phyloP scores from a whole-genome alignment of 495 filamentous ascomycete genomes.

The Penicillium manginii region DNA sequence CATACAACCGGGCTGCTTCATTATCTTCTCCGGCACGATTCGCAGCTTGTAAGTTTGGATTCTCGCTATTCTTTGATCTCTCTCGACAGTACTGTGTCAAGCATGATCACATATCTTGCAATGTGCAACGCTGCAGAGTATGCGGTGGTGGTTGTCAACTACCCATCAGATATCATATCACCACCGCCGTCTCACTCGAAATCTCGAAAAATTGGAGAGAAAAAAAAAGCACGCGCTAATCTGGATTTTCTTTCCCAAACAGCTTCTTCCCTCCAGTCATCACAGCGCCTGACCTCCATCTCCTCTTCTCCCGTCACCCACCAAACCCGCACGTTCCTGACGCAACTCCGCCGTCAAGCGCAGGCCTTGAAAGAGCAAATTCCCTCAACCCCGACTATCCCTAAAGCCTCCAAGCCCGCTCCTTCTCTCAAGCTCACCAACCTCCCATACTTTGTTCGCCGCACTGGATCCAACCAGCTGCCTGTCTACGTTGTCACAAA shows the following conservation, averaged over 20 bases:
- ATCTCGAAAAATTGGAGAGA: background rate
- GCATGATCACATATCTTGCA: background rate
- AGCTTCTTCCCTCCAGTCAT: constrained; percentile 6
- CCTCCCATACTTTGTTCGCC: constrained; percentile 72
- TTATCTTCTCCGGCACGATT: constrained; percentile 34
- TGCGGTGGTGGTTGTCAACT: background rate
- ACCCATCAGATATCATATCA: constrained; percentile 1
- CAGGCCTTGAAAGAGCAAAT: constrained; percentile 43
- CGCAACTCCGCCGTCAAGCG: constrained; percentile 43
- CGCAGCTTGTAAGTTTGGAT: constrained; percentile 37
- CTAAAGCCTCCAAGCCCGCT: constrained; percentile 24
- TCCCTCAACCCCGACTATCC: constrained; percentile 32
- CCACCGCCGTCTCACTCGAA: background rate
- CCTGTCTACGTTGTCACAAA: constrained; percentile 80
- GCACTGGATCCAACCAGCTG: constrained; percentile 70
- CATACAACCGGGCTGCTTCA: constrained; percentile 40
- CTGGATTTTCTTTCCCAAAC: background rate
- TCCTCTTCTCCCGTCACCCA: constrained; percentile 11
- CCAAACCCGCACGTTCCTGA: constrained; percentile 47
- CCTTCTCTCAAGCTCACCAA: constrained; percentile 40
- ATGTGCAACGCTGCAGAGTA: background rate
- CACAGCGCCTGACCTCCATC: background rate
- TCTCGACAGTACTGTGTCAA: background rate
- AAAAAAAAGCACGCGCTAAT: constrained; percentile 7
- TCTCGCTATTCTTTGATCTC: background rate